Evolutionary conservation across 1,139 yeast genomes (phyloP), one percentile per base, ranked within the genome.

Genomic region (Blastobotrys serpentis): DNA sequence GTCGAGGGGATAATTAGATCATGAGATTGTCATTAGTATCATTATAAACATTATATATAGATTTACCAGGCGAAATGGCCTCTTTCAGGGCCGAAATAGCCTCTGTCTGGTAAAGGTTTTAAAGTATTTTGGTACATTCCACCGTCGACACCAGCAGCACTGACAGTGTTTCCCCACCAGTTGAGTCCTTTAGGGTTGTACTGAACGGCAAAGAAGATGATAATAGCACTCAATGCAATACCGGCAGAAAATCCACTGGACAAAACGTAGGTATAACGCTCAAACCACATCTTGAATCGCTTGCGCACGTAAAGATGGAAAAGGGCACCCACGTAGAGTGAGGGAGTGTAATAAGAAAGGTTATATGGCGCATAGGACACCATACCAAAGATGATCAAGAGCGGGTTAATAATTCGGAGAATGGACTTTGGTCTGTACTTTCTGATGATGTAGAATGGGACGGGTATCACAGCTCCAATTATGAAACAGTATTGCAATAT

Each of bases 91-190:
- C 80, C 80, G 57, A 76, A 76, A 58, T 73, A 76, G 0, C 79
- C 79, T 42, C 65, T 70, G 3, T 71, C 69, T 4, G 74, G 57
- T 42, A 34, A 62, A 42, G 40, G 63, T 51, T 47, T 62, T 57
- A 46, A 29, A 10, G 43, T 3, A 19, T 2, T 3, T 21, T 21
- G 45, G 16, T 16, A 33, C 40, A 23, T 25, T 10, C 44, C 56
- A 5, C 59, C 82, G 56, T 78, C 83, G 14, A 68, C 56, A 19
- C 81, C 82, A 1, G 52, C 58, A 43, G 59, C 64, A 2, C 65
- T 47, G 14, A 78, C 77, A 29, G 54, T 63, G 58, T 79, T 79
- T 2, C 84, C 84, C 84, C 84, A 79, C 84, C 84, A 79, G 52
- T 54, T 55, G 18, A 79, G 51, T 2, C 59, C 52, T 16, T 46